A percentile compares a stretch with the other conserved stretches of the same genome.
Conservation (phyloP, 768 basidiomycete genomes). For the Gymnopilus dilepis region DNA sequence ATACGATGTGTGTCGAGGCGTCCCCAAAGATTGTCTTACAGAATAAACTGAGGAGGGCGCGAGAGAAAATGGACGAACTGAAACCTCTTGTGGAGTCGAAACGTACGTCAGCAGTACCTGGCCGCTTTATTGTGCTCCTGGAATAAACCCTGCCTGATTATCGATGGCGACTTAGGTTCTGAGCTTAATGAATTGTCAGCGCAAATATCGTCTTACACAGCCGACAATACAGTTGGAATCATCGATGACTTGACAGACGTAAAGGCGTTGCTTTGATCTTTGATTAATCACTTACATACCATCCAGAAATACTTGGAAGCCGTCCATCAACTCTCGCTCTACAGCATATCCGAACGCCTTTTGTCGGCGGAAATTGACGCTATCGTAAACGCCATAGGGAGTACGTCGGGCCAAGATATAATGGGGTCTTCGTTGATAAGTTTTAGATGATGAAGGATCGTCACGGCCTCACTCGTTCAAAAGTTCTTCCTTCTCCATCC, state of each 20-base stretch:
- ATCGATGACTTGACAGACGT: constrained; percentile 66
- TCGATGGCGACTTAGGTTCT: constrained; percentile 15
- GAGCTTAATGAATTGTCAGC: constrained; percentile 58
- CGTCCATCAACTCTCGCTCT: constrained; percentile 61
- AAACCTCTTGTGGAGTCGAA: constrained; percentile 61
- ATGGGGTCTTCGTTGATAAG: constrained; percentile 11
- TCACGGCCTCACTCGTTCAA: constrained; percentile 81
- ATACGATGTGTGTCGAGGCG: constrained; percentile 65
- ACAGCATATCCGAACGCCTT: constrained; percentile 58
- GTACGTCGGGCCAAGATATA: constrained; percentile 40
- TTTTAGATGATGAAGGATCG: constrained; percentile 73
- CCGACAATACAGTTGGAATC: constrained; percentile 56
- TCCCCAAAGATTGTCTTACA: constrained; percentile 81
- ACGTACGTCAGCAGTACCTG: constrained; percentile 46
- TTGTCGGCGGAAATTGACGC: constrained; percentile 69
- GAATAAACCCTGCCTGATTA: background rate
- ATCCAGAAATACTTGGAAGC: constrained; percentile 66
- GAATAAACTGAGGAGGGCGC: constrained; percentile 70
- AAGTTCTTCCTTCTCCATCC: constrained; percentile 85
- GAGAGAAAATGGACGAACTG: constrained; percentile 68
- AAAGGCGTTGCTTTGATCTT: constrained; percentile 25
- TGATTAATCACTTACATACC: constrained; percentile 8
- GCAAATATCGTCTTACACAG: constrained; percentile 51
- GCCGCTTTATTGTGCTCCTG: background rate
- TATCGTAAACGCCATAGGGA: constrained; percentile 65